phyloP scores from a whole-genome alignment of 2,329 filamentous ascomycete species.

The Aspergillus pseudoterreus region DNA sequence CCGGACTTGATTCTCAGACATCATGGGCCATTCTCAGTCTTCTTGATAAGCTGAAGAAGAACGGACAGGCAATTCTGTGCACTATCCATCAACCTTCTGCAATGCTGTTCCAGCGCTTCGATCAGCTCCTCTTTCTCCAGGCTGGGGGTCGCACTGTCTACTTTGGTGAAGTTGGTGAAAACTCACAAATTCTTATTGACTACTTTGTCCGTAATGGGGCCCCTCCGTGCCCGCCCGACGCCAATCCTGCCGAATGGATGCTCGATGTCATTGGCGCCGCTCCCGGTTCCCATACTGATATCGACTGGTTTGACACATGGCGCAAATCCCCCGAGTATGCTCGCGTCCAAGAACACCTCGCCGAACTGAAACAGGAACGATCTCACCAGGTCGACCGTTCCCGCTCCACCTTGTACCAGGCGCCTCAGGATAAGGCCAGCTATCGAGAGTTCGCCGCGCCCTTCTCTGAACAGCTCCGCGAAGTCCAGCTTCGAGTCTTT shows the following conservation, averaged over 20 bases:
- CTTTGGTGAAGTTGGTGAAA: conserved; percentile 59
- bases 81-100: conserved; percentile 92
- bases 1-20: conserved; percentile 82
- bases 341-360: conserved; percentile 3
- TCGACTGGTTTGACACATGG: conserved; percentile 54
- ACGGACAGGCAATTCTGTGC: conserved; percentile 82
- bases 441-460: conserved; percentile 75
- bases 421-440: conserved; percentile 25
- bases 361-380: no score
- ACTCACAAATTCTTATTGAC: conserved; percentile 51
- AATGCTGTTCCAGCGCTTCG: conserved; percentile 81
- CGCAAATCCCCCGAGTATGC: conserved; percentile 55
- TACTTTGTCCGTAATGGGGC: conserved; percentile 61
- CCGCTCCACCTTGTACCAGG: no score
- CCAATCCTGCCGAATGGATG: conserved; percentile 72
- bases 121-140: conserved; percentile 58
- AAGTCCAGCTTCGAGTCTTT: conserved; percentile 69
- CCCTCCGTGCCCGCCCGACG: conserved; percentile 51
- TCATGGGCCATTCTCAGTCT: conserved; percentile 84
- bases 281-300: conserved; percentile 54
- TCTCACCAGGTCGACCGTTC: no score
- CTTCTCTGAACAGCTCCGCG: conserved; percentile 61
- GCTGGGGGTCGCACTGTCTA: conserved; percentile 62
- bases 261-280: conserved; percentile 53
- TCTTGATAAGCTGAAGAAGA: conserved; percentile 79